Evolutionary conservation across 257 asterid genomes (phyloP), one percentile per base, ranked within the genome.

Genomic region (Dorcoceras hygrometricum): DNA sequence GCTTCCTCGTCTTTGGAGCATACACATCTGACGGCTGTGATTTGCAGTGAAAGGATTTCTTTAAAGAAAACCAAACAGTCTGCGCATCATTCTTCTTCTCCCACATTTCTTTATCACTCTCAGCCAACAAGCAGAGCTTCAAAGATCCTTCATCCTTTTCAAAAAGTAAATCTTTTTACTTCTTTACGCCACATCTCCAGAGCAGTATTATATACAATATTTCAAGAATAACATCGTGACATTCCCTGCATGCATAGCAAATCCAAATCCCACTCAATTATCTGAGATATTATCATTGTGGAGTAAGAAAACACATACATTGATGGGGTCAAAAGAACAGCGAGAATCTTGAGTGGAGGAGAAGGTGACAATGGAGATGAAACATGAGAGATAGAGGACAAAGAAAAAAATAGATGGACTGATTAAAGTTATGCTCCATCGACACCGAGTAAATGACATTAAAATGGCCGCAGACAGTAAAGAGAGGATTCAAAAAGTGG

Each of bases 1-100:
- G 79, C 71, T 77, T 80, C 75, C 59, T 80, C 51, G 82, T 59
- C 69, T 76, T 65, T 7, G 95, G 95, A 39, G 75, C 75, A 55
- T 83, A 81, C 0, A 88, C 95, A 39, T 85, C 95, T 5, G 90
- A 65, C 57, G 78, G 75, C 83, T 76, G 84, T 12, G 95, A 80
- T 76, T 83, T 83, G 81, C 95, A 88, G 57, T 78, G 86, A 56
- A 88, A 50, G 0, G 95, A 78, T 36, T 78, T 87, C 69, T 77
- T 87, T 20, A 86, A 43, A 2, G 93, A 83, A 48, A 83, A 82
- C 92, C 95, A 88, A 1, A 79, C 92, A 1, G 73, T 69, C n/a
- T 78, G 77, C 62, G 32, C 69, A 1, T 83, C 76, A 51, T 63
- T 80, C 77, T 78, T 84, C 70, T 81, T 79, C 66, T 79, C 85